Percentiles rank a stretch among this genome's conserved stretches.
Conservation (phyloP, 306 rosid species). For the Quercus rubra region DNA sequence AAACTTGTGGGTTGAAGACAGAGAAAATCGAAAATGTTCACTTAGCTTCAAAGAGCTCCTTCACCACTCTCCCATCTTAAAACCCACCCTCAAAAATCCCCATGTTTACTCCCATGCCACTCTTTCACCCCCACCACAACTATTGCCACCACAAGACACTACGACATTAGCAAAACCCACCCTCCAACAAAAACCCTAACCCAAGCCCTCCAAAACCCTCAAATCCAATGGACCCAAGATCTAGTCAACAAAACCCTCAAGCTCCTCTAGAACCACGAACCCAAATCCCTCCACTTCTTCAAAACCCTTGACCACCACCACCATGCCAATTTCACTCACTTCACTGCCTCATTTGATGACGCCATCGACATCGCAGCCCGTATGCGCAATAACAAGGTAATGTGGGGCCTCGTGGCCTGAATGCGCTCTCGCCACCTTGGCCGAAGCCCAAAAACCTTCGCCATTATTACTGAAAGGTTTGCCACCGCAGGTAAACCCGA, state of each 20-base stretch:
- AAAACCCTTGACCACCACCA: conserved; percentile 52
- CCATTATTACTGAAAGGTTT: conserved; percentile 68
- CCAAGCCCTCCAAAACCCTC: conserved; percentile 31
- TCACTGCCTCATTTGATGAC: conserved; percentile 54
- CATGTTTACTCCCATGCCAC: conserved; percentile 3
- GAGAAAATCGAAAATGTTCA: too few species aligned
- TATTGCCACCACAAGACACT: conserved; percentile 16
- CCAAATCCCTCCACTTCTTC: conserved; percentile 80
- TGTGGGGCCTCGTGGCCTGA: conserved; percentile 59
- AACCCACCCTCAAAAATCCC: not conserved
- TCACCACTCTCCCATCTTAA: not conserved
- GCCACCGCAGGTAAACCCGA: conserved; percentile 74
- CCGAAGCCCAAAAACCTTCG: conserved; percentile 59
- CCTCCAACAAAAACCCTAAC: conserved; percentile 42
- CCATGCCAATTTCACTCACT: conserved; percentile 32
- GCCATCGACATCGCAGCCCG: conserved; percentile 77
- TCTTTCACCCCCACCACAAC: not conserved
- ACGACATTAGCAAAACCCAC: conserved; percentile 41
- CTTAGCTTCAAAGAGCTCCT: not conserved
- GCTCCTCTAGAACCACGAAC: conserved; percentile 81
- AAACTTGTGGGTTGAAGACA: too few species aligned
- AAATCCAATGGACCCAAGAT: conserved; percentile 40
- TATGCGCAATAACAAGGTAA: conserved; percentile 53
- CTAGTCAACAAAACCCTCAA: conserved; percentile 25
- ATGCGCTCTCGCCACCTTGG: conserved; percentile 58